phyloP scores from a whole-genome alignment of 352 stramenopile genomes.

The Phytopythium sindhum region DNA sequence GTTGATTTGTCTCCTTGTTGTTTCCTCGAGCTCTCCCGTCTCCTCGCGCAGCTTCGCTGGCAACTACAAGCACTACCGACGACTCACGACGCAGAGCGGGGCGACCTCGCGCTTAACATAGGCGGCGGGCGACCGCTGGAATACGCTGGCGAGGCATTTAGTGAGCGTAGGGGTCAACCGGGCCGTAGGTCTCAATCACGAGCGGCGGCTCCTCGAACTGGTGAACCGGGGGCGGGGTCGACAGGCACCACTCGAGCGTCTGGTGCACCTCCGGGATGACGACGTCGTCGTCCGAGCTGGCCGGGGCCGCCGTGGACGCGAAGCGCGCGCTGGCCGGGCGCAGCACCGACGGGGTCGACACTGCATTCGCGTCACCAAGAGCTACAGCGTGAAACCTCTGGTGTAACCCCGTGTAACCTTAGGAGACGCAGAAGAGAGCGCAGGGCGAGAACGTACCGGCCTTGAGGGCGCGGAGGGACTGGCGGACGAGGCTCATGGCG shows the following conservation, averaged over 20 bases:
- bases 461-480: constrained; percentile 78
- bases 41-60: neutral
- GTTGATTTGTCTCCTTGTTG: constrained; percentile 1
- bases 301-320: constrained; percentile 50
- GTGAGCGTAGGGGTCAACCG: constrained; percentile 78
- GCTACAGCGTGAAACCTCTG: no score
- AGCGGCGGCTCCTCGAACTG: constrained; percentile 88
- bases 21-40: neutral
- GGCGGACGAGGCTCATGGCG: constrained; percentile 78
- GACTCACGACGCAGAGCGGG: neutral
- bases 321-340: constrained; percentile 49
- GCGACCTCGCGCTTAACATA: neutral
- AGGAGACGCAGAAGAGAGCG: no score
- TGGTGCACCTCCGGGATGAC: constrained; percentile 81
- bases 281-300: constrained; percentile 65
- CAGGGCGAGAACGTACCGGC: constrained; percentile 40
- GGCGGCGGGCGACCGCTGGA: no score
- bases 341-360: constrained; percentile 46
- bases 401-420: no score
- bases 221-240: constrained; percentile 80
- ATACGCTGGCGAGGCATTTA: constrained; percentile 17
- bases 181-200: constrained; percentile 86
- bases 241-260: constrained; percentile 84
- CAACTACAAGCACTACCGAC: neutral
- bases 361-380: constrained; percentile 21